A percentile compares a stretch with the other conserved stretches of the same genome.
phyloP scores from a whole-genome alignment of 768 basidiomycete genomes.

The Chalciporus sphaerocephalus region DNA sequence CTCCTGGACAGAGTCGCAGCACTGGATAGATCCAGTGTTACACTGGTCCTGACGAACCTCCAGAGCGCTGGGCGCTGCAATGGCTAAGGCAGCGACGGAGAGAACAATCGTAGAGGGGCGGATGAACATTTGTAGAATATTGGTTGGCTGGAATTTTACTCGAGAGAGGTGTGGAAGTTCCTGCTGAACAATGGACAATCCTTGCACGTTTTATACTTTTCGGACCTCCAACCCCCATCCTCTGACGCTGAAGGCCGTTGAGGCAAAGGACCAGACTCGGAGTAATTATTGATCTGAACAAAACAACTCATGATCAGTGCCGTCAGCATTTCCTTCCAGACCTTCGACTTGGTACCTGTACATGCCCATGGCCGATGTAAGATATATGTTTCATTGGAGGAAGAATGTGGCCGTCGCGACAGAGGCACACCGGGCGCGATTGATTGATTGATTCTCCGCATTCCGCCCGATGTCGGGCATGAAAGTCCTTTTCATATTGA shows the following conservation, averaged over 20 bases:
- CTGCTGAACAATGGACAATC: background rate
- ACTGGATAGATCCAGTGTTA: conserved; percentile 36
- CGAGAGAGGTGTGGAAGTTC: background rate
- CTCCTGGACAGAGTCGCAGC: background rate
- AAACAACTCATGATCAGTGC: background rate
- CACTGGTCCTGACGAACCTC: conserved; percentile 23
- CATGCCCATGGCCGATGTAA: background rate
- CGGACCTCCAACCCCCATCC: background rate
- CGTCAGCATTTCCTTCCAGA: background rate
- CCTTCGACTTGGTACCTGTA: background rate
- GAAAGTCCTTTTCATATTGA: too few relatives aligned
- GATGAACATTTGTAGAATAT: conserved; percentile 3
- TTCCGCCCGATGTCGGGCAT: too few relatives aligned
- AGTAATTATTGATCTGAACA: background rate
- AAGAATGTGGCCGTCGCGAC: background rate
- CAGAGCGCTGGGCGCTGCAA: conserved; percentile 6
- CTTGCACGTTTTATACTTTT: background rate
- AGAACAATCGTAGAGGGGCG: conserved; percentile 1
- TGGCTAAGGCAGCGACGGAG: conserved; percentile 6
- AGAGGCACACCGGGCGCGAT: background rate
- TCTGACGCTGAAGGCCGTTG: background rate
- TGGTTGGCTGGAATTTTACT: background rate
- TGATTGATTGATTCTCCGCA: background rate
- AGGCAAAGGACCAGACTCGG: background rate
- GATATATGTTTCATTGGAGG: background rate